Evolutionary conservation across 2,329 filamentous ascomycete species (phyloP).

Genomic region (Hypoxylon sp.): DNA sequence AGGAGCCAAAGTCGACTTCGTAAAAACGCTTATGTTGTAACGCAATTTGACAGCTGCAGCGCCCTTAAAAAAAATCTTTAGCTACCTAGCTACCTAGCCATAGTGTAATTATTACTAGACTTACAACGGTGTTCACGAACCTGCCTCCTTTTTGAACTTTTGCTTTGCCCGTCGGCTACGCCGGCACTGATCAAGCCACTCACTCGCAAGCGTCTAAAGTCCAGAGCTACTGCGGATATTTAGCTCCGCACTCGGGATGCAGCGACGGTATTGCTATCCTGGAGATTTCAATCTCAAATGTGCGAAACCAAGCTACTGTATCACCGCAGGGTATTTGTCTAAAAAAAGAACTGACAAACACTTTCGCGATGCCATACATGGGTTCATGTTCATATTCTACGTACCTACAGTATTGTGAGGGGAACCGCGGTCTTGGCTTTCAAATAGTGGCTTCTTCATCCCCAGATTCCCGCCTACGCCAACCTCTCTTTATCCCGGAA

Average conservation of each 20-base stretch:
- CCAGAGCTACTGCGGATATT: constrained; percentile 22
- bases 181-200: constrained; percentile 34
- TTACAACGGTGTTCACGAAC: constrained; percentile 19
- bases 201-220: constrained; percentile 12
- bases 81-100: not conserved
- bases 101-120: constrained; percentile 3
- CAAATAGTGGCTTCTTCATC: constrained; percentile 23
- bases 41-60: constrained; percentile 1
- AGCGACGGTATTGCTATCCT: constrained; percentile 17
- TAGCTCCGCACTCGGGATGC: constrained; percentile 30
- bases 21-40: not conserved
- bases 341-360: constrained; percentile 7
- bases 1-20: not conserved
- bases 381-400: constrained; percentile 16
- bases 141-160: constrained; percentile 5
- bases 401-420: not conserved
- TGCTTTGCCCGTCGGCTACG: constrained; percentile 11
- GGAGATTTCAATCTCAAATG: constrained; percentile 1
- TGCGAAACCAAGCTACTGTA: constrained; percentile 17
- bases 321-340: not conserved
- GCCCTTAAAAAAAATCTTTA: not conserved
- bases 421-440: constrained; percentile 20
- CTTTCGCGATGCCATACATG: constrained; percentile 26
- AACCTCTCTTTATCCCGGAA: constrained; percentile 38
- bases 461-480: constrained; percentile 19